phyloP scores from a whole-genome alignment of 352 stramenopile species.

The Globisporangium camurandrum region DNA sequence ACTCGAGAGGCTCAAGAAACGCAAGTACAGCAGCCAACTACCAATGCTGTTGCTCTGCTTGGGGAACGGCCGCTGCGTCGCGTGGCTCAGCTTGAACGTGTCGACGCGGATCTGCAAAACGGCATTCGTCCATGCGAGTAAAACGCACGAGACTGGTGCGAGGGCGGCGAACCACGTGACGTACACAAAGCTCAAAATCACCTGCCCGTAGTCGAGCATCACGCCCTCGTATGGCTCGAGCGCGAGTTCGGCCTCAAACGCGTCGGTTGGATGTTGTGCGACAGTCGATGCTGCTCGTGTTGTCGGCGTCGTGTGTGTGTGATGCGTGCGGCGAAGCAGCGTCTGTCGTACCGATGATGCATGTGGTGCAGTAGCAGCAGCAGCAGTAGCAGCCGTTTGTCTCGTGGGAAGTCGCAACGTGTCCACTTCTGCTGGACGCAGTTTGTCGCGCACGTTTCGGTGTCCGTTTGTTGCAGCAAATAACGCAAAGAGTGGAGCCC shows the following conservation, averaged over 20 bases:
- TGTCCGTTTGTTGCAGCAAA: no score
- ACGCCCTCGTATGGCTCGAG: slow-evolving; percentile 59
- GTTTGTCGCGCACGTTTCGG: slow-evolving; percentile 8
- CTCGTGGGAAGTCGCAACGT: background rate
- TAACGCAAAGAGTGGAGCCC: slow-evolving; percentile 21
- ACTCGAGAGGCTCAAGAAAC: slow-evolving; percentile 35
- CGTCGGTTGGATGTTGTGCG: background rate
- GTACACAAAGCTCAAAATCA: slow-evolving; percentile 53
- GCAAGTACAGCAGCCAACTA: slow-evolving; percentile 53
- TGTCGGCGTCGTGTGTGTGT: background rate
- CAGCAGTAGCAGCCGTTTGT: background rate
- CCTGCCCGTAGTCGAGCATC: slow-evolving; percentile 69
- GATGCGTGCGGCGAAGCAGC: background rate
- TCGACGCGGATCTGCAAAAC: slow-evolving; percentile 59
- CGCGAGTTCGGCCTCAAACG: slow-evolving; percentile 28
- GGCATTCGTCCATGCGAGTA: slow-evolving; percentile 41
- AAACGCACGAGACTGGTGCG: slow-evolving; percentile 17
- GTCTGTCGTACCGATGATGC: background rate
- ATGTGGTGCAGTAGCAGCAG: no score
- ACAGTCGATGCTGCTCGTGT: slow-evolving; percentile 2
- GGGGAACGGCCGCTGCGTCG: slow-evolving; percentile 61
- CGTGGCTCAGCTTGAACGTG: slow-evolving; percentile 49
- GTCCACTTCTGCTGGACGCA: background rate
- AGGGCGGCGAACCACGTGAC: slow-evolving; percentile 61
- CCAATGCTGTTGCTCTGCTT: slow-evolving; percentile 37